Percentiles rank a stretch among this genome's conserved stretches.
phyloP scores from a whole-genome alignment of 768 basidiomycete genomes.

The Boletus rubroflammeus region DNA sequence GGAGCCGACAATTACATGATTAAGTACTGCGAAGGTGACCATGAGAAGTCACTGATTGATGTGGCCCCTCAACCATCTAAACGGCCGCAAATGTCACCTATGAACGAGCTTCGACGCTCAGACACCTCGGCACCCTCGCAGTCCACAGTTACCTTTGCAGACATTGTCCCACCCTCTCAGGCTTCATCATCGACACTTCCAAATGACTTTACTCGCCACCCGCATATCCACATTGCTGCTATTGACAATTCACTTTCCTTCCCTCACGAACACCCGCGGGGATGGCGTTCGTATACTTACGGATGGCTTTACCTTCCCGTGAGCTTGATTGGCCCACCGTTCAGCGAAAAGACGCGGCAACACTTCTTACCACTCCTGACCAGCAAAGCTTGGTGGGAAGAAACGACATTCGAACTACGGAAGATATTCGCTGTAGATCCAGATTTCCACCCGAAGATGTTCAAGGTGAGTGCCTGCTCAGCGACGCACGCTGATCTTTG shows the following conservation, averaged over 20 bases:
- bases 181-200: slow-evolving; percentile 33
- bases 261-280: slow-evolving; percentile 86
- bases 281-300: slow-evolving; percentile 78
- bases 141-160: slow-evolving; percentile 37
- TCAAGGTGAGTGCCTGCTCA: slow-evolving; percentile 48
- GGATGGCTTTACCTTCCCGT: slow-evolving; percentile 88
- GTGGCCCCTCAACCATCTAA: slow-evolving; percentile 72
- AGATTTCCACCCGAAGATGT: slow-evolving; percentile 90
- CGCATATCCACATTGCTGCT: slow-evolving; percentile 88
- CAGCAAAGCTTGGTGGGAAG: slow-evolving; percentile 87
- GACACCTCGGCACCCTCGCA: slow-evolving; percentile 40
- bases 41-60: slow-evolving; percentile 74
- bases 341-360: slow-evolving; percentile 75
- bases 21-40: slow-evolving; percentile 80
- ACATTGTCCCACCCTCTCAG: slow-evolving; percentile 38
- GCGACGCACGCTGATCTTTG: slow-evolving; percentile 1
- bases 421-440: slow-evolving; percentile 78
- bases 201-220: slow-evolving; percentile 50
- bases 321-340: slow-evolving; percentile 79
- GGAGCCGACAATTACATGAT: slow-evolving; percentile 90
- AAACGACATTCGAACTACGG: slow-evolving; percentile 74
- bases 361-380: slow-evolving; percentile 81
- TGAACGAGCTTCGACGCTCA: slow-evolving; percentile 62
- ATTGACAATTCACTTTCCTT: slow-evolving; percentile 93
- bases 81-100: slow-evolving; percentile 64